Base-by-base conservation (phyloP, 140 eudicot genomes). In the Cichorium intybus region DNA sequence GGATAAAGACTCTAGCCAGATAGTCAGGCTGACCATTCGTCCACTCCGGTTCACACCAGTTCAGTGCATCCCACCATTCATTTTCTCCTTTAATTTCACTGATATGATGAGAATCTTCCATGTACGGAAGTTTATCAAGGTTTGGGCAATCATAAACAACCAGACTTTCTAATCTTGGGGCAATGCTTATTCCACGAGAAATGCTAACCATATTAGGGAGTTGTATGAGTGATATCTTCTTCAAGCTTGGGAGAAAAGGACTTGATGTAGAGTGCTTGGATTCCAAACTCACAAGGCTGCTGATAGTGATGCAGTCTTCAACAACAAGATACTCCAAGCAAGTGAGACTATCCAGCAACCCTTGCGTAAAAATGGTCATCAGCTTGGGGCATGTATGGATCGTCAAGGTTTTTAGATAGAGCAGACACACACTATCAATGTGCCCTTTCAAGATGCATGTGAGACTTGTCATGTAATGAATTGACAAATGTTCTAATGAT, bases 51-150 rank as follows among this genome's bases (percentile, higher is more conserved):
- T 70, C 26, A 21, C 43, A 47, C 71, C 77, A 74, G 48, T 64
- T 46, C 43, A 75, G 60, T 10, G 71, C 59, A 41, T 75, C 64
- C 80, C 80, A 68, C 80, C 80, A 75, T 51, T 60, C 80, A 10
- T 56, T 51, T 63, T 60, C 70, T 26, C 80, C 80, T 68, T 67
- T 75, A 24, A 68, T 75, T 34, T 41, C 68, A 21, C n/a, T 17
- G 16, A 69, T 10, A 28, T 12, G 1, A 22, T 61, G 28, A 9
- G 14, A 33, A 9, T 48, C 35, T 61, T 56, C 76, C 72, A 14
- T 2, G 37, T 16, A 7, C 27, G 72, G 20, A 35, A 76, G 81
- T 29, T 24, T 23, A 11, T 34, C 50, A 22, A 75, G 71, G 28
- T 33, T 75, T 41, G 71, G 75, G 66, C 80, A 75, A 55, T 72